These are phyloP conservation scores for Rhizoclosmatium sp. DNA, from an alignment of 192 early-diverging fungal genomes.

Conservation along the genomic window DNA sequence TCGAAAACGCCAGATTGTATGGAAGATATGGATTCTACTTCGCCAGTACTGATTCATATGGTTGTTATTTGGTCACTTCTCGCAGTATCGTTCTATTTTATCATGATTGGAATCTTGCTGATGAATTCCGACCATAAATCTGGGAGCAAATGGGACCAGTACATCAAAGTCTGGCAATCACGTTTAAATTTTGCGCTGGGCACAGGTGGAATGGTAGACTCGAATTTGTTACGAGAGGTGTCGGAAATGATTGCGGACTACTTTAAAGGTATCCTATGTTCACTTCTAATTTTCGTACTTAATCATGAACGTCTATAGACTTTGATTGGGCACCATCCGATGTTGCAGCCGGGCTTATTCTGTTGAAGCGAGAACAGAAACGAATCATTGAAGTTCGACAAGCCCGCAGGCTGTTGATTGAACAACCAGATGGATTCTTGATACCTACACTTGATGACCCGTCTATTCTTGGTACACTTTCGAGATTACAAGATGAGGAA, in stretches of 20 bases:
- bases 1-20: background rate
- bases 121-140: slow-evolving; percentile 20
- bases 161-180: slow-evolving; percentile 41
- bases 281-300: background rate
- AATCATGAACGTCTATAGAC: slow-evolving; percentile 27
- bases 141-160: slow-evolving; percentile 27
- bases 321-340: slow-evolving; percentile 59
- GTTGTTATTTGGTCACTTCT: slow-evolving; percentile 45
- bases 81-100: slow-evolving; percentile 24
- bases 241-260: slow-evolving; percentile 41
- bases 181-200: slow-evolving; percentile 42
- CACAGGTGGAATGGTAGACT: slow-evolving; percentile 31
- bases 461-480: slow-evolving; percentile 22
- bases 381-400: slow-evolving; percentile 40
- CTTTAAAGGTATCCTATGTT: slow-evolving; percentile 28
- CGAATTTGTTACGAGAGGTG: slow-evolving; percentile 44
- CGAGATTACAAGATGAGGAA: slow-evolving; percentile 20
- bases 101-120: slow-evolving; percentile 25
- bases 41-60: slow-evolving; percentile 36
- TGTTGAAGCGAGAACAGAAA: slow-evolving; percentile 58
- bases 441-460: slow-evolving; percentile 17
- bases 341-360: slow-evolving; percentile 49
- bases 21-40: background rate
- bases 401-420: slow-evolving; percentile 27
- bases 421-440: slow-evolving; percentile 37